Evolutionary conservation across 2,329 filamentous ascomycete species (phyloP).

Genomic region (Neofusicoccum cordaticola): DNA sequence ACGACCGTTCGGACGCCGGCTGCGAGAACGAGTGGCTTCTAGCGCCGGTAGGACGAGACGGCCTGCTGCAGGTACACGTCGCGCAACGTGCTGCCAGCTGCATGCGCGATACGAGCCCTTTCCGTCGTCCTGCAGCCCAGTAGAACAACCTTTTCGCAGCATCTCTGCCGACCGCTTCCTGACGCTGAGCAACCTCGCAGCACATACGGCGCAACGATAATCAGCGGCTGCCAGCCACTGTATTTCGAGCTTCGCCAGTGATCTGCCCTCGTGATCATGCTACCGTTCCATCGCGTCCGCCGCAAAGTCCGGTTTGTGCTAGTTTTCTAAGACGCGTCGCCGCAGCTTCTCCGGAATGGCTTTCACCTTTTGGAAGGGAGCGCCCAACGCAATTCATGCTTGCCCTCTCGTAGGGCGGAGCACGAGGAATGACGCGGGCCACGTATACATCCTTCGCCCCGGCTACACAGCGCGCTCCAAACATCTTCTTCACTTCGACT

Average conservation of each 20-base stretch:
- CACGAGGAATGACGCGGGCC: neutral
- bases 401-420: neutral
- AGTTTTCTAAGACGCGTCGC: neutral
- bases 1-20: neutral
- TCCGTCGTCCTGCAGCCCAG: neutral
- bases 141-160: neutral
- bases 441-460: neutral
- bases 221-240: neutral
- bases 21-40: too few species aligned
- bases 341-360: neutral
- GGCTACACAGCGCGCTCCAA: neutral
- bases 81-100: slow-evolving; percentile 5
- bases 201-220: neutral
- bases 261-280: neutral
- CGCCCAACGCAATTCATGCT: neutral
- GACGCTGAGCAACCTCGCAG: slow-evolving; percentile 2
- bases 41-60: neutral
- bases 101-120: neutral
- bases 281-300: slow-evolving; percentile 12
- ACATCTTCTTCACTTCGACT: neutral
- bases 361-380: neutral
- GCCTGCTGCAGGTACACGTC: slow-evolving; percentile 15
- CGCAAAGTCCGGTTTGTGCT: neutral
- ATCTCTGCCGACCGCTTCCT: neutral
- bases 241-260: neutral